Evolutionary conservation across 2,329 filamentous ascomycete genomes (phyloP), one percentile per base, ranked within the genome.

Genomic region (Myrmaecium sp.): DNA sequence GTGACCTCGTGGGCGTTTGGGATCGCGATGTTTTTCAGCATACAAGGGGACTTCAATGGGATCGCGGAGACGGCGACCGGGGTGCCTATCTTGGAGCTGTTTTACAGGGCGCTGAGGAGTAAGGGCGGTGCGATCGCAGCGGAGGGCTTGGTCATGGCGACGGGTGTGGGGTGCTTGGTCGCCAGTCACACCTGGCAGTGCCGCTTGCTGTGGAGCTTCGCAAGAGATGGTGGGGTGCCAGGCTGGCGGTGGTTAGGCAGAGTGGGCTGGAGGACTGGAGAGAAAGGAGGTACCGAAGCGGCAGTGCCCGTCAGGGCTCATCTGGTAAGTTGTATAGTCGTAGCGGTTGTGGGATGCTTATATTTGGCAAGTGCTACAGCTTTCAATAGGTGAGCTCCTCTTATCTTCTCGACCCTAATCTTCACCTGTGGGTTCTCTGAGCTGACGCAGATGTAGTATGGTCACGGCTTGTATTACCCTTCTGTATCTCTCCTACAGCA

Each of bases 141-240:
- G 7, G 55, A 61, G 34, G 42, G 44, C 1, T 36, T 64, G 26
- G 51, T 65, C 33, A 47, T 64, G 14, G 52, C 52, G 5, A 62
- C 60, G 0, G 58, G 58, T 2, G 37, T 62, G 26, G 57, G 58
- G 10, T 62, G 58, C 33, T 40, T 57, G 27, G 50, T 62, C 23
- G 52, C 58, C 4, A 51, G 47, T 29, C 58, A 64, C 29, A 64
- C 60, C 4, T 64, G 59, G 54, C 58, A 64, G 36, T 57, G 54
- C 17, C 50, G 62, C 1, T 46, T 64, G 5, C 58, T 55, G 31
- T 66, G 61, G 61, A 60, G 57, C 11, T 65, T 66, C 36, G 60
- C 63, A 6, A 50, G 62, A 4, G 63, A 66, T 36, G 40, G 49
- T 9, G 62, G 60, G 3, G 32, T 66, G 2, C 61, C 62, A 1